Conservation (phyloP, 1,284 basidiomycete genomes). For the Anthracocystis panici-leucophaei region DNA sequence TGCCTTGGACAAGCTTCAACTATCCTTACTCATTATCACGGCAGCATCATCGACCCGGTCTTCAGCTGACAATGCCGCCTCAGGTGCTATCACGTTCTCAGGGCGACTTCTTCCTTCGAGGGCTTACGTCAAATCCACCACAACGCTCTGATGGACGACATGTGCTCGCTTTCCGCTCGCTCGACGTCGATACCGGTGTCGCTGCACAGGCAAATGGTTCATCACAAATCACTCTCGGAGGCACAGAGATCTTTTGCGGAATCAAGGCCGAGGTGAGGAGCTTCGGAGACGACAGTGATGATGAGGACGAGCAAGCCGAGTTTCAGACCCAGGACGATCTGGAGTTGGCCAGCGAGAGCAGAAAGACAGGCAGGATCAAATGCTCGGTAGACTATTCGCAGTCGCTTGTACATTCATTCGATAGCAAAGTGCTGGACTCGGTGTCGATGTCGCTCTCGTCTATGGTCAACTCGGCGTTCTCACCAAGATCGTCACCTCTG, state of each 20-base stretch:
- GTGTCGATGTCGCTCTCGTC: slow-evolving; percentile 43
- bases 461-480: slow-evolving; percentile 49
- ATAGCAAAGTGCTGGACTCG: slow-evolving; percentile 40
- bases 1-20: not conserved
- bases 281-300: slow-evolving; percentile 47
- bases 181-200: slow-evolving; percentile 48
- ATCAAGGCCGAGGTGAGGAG: slow-evolving; percentile 60
- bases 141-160: slow-evolving; percentile 56
- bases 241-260: slow-evolving; percentile 62
- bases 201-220: slow-evolving; percentile 61
- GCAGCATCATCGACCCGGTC: not conserved
- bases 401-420: slow-evolving; percentile 45
- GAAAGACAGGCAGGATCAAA: slow-evolving; percentile 45
- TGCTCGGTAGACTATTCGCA: slow-evolving; percentile 57
- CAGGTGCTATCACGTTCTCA: slow-evolving; percentile 62
- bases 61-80: slow-evolving; percentile 42
- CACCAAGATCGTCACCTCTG: slow-evolving; percentile 47
- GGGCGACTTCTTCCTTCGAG: slow-evolving; percentile 58
- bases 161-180: slow-evolving; percentile 53
- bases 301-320: slow-evolving; percentile 42
- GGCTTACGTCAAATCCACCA: slow-evolving; percentile 52
- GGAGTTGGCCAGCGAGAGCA: slow-evolving; percentile 36
- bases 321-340: slow-evolving; percentile 47
- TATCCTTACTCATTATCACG: not conserved
- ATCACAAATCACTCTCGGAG: slow-evolving; percentile 55